A percentile compares a stretch with the other conserved stretches of the same genome.
Conservation (phyloP, 805 yeast species). For the Monosporozyma aquatica region DNA sequence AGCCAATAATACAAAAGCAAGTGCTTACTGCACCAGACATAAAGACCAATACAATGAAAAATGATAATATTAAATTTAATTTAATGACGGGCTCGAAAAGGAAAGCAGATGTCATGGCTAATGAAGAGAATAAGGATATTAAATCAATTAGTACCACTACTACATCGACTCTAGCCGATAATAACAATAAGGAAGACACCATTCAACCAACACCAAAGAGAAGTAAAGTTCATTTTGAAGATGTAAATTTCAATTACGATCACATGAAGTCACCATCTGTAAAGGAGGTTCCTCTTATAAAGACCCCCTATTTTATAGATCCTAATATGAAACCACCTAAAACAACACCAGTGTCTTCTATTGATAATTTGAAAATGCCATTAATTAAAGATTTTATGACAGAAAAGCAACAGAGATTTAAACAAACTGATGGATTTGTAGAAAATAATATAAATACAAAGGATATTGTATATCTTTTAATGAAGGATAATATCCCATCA, state of each 20-base stretch:
- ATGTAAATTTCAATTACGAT: not conserved
- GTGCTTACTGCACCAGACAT: not conserved
- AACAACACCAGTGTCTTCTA: slow-evolving; percentile 9
- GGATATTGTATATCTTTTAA: slow-evolving; percentile 37
- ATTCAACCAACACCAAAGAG: slow-evolving; percentile 1
- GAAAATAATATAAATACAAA: slow-evolving; percentile 35
- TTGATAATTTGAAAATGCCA: slow-evolving; percentile 2
- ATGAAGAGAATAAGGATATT: not conserved
- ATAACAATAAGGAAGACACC: not conserved
- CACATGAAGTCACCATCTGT: not conserved
- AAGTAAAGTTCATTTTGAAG: slow-evolving; percentile 4
- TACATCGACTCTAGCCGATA: too few species aligned
- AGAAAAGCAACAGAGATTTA: slow-evolving; percentile 4
- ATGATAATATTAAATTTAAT: not conserved
- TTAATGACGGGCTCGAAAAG: not conserved
- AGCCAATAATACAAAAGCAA: not conserved
- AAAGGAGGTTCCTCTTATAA: not conserved
- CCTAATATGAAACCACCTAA: slow-evolving; percentile 5
- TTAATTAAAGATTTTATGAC: slow-evolving; percentile 8
- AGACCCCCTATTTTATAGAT: slow-evolving; percentile 1
- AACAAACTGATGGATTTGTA: slow-evolving; percentile 22
- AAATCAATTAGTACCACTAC: too few species aligned
- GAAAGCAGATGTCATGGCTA: not conserved
- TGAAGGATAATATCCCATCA: slow-evolving; percentile 46
- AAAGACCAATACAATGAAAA: not conserved